These are phyloP conservation scores for Pelargonium citronellum DNA, from an alignment of 441 rosid species.

Conservation along the genomic window DNA sequence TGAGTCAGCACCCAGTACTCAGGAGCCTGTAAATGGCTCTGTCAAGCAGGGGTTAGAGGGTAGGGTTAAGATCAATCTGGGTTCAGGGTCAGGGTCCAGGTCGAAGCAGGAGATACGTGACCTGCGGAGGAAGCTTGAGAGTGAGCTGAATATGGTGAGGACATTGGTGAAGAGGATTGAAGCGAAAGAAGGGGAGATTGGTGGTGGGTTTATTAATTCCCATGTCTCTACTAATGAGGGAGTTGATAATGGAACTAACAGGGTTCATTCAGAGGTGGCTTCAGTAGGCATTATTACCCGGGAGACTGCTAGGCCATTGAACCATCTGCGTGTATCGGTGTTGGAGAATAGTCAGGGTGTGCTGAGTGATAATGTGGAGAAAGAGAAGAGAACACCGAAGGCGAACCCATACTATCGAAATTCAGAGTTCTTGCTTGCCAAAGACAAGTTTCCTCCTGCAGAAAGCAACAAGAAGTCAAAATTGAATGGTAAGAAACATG, in stretches of 20 bases:
- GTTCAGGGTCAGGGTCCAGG: conserved; percentile 21
- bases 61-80: conserved; percentile 47
- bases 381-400: conserved; percentile 95
- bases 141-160: conserved; percentile 68
- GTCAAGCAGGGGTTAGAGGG: conserved; percentile 37
- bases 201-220: conserved; percentile 34
- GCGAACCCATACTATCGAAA: conserved; percentile 88
- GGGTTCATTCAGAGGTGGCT: conserved; percentile 57
- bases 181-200: conserved; percentile 55
- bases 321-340: conserved; percentile 61
- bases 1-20: conserved; percentile 12
- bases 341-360: conserved; percentile 62
- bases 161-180: conserved; percentile 75
- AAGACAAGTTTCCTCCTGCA: conserved; percentile 92
- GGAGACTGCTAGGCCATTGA: conserved; percentile 58
- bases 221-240: conserved; percentile 31
- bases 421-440: conserved; percentile 87
- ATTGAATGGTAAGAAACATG: conserved; percentile 64
- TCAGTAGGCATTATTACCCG: conserved; percentile 42
- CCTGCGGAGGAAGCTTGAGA: conserved; percentile 67
- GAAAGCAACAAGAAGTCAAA: conserved; percentile 93
- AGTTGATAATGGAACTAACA: conserved; percentile 45
- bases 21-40: conserved; percentile 39
- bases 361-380: conserved; percentile 68
- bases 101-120: conserved; percentile 57